Evolutionary conservation across 1,139 yeast genomes (phyloP).

Genomic region (Candida tropicalis): DNA sequence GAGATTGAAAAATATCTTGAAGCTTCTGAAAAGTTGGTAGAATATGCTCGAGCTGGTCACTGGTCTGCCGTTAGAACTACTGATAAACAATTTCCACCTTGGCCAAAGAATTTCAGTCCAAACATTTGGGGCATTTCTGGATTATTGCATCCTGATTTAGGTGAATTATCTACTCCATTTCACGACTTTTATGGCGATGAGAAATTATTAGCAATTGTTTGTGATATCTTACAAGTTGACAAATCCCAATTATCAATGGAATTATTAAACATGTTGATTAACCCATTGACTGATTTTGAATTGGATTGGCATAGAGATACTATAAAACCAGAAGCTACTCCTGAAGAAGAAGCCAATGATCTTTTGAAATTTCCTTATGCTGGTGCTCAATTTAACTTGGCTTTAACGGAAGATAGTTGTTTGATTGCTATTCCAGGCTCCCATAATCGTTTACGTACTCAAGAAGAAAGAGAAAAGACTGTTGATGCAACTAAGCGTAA

Average conservation of each 20-base stretch:
- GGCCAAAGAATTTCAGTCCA: conserved; percentile 57
- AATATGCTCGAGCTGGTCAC: conserved; percentile 50
- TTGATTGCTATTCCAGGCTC: conserved; percentile 56
- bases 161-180: conserved; percentile 39
- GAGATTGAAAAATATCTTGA: conserved; percentile 41
- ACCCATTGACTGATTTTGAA: conserved; percentile 57
- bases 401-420: conserved; percentile 52
- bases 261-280: conserved; percentile 57
- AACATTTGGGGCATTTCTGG: conserved; percentile 62
- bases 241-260: conserved; percentile 49
- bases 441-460: conserved; percentile 50
- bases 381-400: conserved; percentile 59
- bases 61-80: conserved; percentile 57
- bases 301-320: conserved; percentile 62
- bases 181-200: conserved; percentile 49
- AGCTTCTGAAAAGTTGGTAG: conserved; percentile 47
- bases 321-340: conserved; percentile 51
- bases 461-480: conserved; percentile 49
- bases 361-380: conserved; percentile 46
- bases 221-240: conserved; percentile 48
- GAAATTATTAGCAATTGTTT: conserved; percentile 43
- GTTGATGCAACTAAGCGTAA: conserved; percentile 33
- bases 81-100: conserved; percentile 62
- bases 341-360: conserved; percentile 48
- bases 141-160: conserved; percentile 52